phyloP scores from a whole-genome alignment of 2,329 filamentous ascomycete species.

The Cladosporium sp. region DNA sequence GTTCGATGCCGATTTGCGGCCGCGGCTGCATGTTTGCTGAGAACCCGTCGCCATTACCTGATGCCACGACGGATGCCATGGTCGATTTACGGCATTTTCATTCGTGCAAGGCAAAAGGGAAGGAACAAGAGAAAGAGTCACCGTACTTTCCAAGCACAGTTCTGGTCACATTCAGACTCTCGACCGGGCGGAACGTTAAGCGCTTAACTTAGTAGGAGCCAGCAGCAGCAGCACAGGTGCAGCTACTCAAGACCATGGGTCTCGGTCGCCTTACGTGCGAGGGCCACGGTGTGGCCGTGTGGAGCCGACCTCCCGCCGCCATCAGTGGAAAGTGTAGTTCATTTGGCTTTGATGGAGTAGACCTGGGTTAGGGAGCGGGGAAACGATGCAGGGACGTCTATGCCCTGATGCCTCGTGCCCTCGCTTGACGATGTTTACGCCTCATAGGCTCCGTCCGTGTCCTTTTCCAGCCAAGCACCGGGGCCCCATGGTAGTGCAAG shows the following conservation, averaged over 20 bases:
- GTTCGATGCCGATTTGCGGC: conserved; percentile 79
- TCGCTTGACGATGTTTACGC: conserved; percentile 14
- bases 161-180: conserved; percentile 20
- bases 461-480: conserved; percentile 11
- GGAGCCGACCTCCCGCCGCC: conserved; percentile 17
- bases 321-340: conserved; percentile 15
- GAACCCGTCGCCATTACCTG: conserved; percentile 22
- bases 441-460: background rate
- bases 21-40: conserved; percentile 60
- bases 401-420: conserved; percentile 12
- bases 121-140: conserved; percentile 1
- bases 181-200: conserved; percentile 21
- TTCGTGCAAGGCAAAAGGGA: background rate
- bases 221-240: conserved; percentile 15
- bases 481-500: conserved; percentile 6
- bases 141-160: conserved; percentile 2
- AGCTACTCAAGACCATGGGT: conserved; percentile 14
- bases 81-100: conserved; percentile 18
- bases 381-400: conserved; percentile 15
- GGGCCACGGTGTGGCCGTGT: conserved; percentile 17
- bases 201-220: conserved; percentile 14
- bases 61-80: conserved; percentile 25
- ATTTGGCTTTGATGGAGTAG: conserved; percentile 14
- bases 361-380: conserved; percentile 17
- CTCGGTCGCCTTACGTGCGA: conserved; percentile 14